Base-by-base conservation (phyloP, 768 basidiomycete species). In the Lactifluus rugatus region DNA sequence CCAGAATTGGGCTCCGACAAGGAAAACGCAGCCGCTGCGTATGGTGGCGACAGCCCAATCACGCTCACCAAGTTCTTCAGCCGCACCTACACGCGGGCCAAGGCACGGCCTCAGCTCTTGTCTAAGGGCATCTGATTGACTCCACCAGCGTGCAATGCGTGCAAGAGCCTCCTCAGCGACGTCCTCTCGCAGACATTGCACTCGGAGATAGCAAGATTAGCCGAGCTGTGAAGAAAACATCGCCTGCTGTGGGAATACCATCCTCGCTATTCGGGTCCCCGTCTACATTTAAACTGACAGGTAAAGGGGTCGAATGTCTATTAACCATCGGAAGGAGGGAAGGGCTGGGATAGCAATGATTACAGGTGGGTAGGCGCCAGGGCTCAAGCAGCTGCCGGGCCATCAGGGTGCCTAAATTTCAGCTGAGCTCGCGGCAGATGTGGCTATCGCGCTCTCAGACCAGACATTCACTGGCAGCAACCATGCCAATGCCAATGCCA, bases 61-160 rank as follows among this genome's bases (percentile, higher is more conserved):
- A 62, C 61, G 3, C 50, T 64, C 39, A 64, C 61, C 46, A 64
- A 64, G 47, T 64, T 64, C 53, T 64, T 64, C 36, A 56, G 45
- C 54, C 61, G 61, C 9, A 56, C 57, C 17, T 59, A 62, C 54
- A 58, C 50, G 14, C 57, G 54, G 42, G 41, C 55, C 39, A 58
- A 64, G 50, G 25, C 56, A 7, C 50, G 48, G 39, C 47, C 57
- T 6, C 49, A 26, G 21, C 39, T 39, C 0, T 23, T 64, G 14
- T 50, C 57, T 5, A 56, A 48, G 6, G 63, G 54, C 14, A 49
- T 1, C 51, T 64, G 17, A 53, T 64, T 32, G 63, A 64, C 37
- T 16, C 21, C 10, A 39, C 19, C 8, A 17, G 13, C 23, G 23
- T 26, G 14, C 25, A 34, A 32, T 25, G 52, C 8, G 28, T 36